Evolutionary conservation across 164 flowering plant genomes (phyloP), one percentile per base, ranked within the genome.

Genomic region (Taxillus chinensis): DNA sequence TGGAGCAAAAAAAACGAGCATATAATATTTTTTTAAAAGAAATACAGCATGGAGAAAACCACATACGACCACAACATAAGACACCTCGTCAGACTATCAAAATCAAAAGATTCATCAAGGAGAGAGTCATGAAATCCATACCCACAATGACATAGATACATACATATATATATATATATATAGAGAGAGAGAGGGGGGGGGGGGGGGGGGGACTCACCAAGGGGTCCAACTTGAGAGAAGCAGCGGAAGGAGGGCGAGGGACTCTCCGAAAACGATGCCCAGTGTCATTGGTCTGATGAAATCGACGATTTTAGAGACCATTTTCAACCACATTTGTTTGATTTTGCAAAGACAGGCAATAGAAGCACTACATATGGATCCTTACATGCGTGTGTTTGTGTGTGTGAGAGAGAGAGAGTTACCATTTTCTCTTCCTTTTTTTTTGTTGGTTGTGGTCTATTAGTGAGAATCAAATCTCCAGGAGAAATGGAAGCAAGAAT

Each of bases 211-310:
- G 64, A 75, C 82, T 73, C 56, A 87, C 97, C 90, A 82, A 59
- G 7, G 90, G 85, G 64, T 90, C 95, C 70, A 86, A 61, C 71
- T 83, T 85, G 57, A 68, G 73, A 73, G 72, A 79, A 64, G 84
- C 71, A 62, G 82, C 64, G 12, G 69, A 48, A 16, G 82, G 70
- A 27, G 79, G 84, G 3, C 86, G 87, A 27, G 88, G 78, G 58
- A 86, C 68, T 69, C 80, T 80, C n/a, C 85, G 76, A 70, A 90
- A 90, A 3, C 95, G 92, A 41, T 75, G 82, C 50, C 83, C 89
- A 68, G 41, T 63, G 41, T 85, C 90, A 86, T 82, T 85, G 55
- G n/a, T 74, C 80, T 76, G 73, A 69, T 64, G 71, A 43, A 43
- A 6, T 8, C 12, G 13, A 4, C 9, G 51, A 48, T 48, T 48